Evolutionary conservation across 331 rosid genomes (phyloP).

Genomic region (Pyracantha coccinea): DNA sequence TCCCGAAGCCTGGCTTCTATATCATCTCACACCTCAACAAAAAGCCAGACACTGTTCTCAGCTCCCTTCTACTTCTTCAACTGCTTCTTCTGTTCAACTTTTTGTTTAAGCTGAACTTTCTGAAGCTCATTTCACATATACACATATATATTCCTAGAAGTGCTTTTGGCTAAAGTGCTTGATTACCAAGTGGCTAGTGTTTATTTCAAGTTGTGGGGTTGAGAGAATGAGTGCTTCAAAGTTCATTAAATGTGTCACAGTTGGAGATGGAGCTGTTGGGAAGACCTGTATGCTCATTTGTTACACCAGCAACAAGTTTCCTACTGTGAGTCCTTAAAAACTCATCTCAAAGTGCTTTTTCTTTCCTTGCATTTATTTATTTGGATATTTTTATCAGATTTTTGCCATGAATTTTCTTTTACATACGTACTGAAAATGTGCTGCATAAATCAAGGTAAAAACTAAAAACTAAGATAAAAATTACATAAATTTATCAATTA

Average conservation of each 20-base stretch:
- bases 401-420: neutral
- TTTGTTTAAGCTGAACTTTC: neutral
- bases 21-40: conserved; percentile 21
- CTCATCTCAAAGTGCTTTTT: conserved; percentile 4
- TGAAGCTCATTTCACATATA: neutral
- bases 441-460: neutral
- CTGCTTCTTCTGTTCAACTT: neutral
- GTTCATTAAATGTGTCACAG: conserved; percentile 98
- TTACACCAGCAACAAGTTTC: conserved; percentile 69
- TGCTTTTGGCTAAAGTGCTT: conserved; percentile 2
- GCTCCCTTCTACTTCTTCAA: neutral
- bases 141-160: neutral
- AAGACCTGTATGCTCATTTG: conserved; percentile 99
- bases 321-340: conserved; percentile 47
- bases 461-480: neutral
- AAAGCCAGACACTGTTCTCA: conserved; percentile 2
- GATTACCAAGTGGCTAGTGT: neutral
- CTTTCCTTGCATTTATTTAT: neutral
- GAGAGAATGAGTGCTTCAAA: conserved; percentile 80
- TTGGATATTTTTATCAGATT: neutral
- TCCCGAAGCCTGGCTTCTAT: conserved; percentile 26
- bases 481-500: neutral
- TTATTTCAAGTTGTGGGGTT: conserved; percentile 18
- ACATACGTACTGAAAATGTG: too few species aligned
- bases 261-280: conserved; percentile 99